phyloP scores from a whole-genome alignment of 1,284 basidiomycete genomes.

The Sanghuangporus sanghuang region DNA sequence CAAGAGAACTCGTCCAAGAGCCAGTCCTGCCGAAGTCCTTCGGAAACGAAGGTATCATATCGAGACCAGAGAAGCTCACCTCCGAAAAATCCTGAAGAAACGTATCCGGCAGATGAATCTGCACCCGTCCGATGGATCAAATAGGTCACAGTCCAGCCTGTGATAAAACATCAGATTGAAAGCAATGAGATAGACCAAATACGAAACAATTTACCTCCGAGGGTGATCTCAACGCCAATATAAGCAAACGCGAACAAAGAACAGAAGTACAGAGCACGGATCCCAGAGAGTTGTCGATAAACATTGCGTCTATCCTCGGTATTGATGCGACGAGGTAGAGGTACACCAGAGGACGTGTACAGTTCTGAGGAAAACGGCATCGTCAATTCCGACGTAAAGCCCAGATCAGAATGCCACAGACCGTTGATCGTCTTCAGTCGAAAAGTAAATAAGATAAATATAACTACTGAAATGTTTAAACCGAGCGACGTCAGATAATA shows the following conservation, averaged over 20 bases:
- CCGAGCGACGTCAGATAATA: constrained; percentile 60
- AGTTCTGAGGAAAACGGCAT: background rate
- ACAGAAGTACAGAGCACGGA: constrained; percentile 48
- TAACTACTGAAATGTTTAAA: constrained; percentile 42
- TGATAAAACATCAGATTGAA: too few relatives aligned
- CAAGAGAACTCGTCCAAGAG: constrained; percentile 50
- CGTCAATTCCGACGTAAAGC: background rate
- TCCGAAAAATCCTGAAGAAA: constrained; percentile 51
- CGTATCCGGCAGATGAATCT: constrained; percentile 44
- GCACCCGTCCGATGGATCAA: constrained; percentile 43
- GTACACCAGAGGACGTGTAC: background rate
- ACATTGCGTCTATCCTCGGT: constrained; percentile 32
- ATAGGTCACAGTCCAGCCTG: constrained; percentile 60
- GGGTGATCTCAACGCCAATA: constrained; percentile 61
- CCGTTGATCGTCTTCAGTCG: constrained; percentile 45
- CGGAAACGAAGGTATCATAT: background rate
- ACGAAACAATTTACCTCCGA: constrained; percentile 40
- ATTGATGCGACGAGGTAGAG: background rate
- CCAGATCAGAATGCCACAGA: constrained; percentile 20
- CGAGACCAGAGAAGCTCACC: constrained; percentile 21
- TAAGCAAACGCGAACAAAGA: constrained; percentile 62
- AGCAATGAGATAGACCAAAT: background rate
- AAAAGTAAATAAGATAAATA: constrained; percentile 45
- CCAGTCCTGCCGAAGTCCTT: constrained; percentile 37
- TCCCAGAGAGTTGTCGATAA: constrained; percentile 51